Evolutionary conservation across 164 flowering plant species (phyloP), one percentile per base, ranked within the genome.

Genomic region (Euptelea pleiosperma): DNA sequence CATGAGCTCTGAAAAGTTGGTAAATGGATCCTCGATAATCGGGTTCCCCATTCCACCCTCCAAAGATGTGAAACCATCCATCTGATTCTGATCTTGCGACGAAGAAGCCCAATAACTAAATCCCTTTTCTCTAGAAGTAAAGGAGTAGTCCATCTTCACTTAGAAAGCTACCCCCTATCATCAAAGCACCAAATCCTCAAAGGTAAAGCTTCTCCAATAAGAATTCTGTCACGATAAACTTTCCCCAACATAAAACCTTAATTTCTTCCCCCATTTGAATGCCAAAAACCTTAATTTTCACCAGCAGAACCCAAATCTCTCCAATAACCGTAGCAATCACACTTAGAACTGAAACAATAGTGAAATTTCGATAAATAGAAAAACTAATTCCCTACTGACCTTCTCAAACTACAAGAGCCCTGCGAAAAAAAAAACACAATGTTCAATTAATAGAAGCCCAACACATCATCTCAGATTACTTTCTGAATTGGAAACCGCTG

Each of bases 1-100:
- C 81, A 81, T 74, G 35, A 84, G 60, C 43, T 86, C 93, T 1
- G 77, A 60, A 40, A 75, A 43, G 55, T 45, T 68, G 52, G 29
- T 66, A n/a, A 71, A 59, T 0, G 69, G 67, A 30, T 83, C 87
- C 7, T 77, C 86, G 6, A 59, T 42, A 34, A 44, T 47, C 21
- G 58, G 36, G 61, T 51, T 73, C 45, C 70, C 61, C 5, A 47
- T 22, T 14, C 50, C 71, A 29, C 58, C 66, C 43, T 69, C 79
- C 5, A 57, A 12, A 0, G 47, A 22, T 3, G 34, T 36, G 37
- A 61, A 57, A 54, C 55, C 64, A 28, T 76, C 78, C 49, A 36
- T 55, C 22, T 61, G 77, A 62, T 8, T n/a, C n/a, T n/a, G 35
- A 4, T 26, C 35, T 26, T 64, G 64, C 41, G 57, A 55, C 0